Base-by-base conservation (phyloP, 2,329 filamentous ascomycete species). In the Cordyceps cateniannulata region DNA sequence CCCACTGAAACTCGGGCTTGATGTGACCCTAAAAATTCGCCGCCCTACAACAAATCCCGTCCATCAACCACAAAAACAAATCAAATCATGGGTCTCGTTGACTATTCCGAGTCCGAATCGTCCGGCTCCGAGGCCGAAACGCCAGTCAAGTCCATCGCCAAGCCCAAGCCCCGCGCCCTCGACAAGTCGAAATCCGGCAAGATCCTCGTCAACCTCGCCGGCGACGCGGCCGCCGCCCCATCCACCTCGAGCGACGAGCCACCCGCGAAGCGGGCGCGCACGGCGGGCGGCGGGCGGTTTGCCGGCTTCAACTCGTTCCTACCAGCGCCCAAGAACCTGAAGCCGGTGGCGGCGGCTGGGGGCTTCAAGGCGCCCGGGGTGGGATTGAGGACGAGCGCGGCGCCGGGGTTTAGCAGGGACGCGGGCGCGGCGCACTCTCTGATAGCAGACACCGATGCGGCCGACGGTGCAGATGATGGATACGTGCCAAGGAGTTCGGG, bases 251-350 rank as follows among this genome's bases (percentile, higher is more conserved):
- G 48, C 48, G 67, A 69, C 29, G 73, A 70, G 27, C 70, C 87
- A 0, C 88, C 89, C 0, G 80, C 87, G 1, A 96, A 96, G 71
- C 86, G 88, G 62, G 80, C 83, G 20, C 85, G 85, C 54, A 84
- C 83, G 1, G 68, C 67, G 3, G 69, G 74, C 8, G 82, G 86
- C 29, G 57, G 57, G 16, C 38, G 48, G 5, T 93, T 96, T 68
- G 83, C 89, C 56, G 89, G 87, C 2, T 95, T 97, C 77, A 95
- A 93, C 71, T 87, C 91, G 2, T 85, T 96, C 66, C 81, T 98
- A 22, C 93, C 93, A 3, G 81, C 93, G 27, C 93, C 93, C 4
- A 98, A 96, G 71, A 81, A 82, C 63, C n/a, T n/a, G n/a, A n/a
- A n/a, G n/a, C n/a, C n/a, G n/a, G 69, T 75, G 18, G 75, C 72